Evolutionary conservation across 495 filamentous ascomycete genomes (phyloP).

Genomic region (Daldinia loculata): DNA sequence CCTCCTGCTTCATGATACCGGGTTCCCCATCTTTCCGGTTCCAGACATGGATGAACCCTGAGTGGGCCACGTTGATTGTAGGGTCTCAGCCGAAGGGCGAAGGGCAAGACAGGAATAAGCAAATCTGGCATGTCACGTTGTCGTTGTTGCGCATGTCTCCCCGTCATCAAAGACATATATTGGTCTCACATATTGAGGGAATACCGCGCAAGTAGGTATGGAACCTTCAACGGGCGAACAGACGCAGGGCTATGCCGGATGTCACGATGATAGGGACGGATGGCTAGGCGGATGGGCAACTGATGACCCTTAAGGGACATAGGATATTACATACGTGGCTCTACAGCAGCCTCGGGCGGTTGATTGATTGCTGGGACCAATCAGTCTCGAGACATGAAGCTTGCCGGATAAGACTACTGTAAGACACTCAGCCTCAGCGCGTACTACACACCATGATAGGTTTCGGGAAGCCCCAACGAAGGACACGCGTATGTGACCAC

Average conservation of each 20-base stretch:
- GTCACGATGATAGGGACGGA: slow-evolving; percentile 30
- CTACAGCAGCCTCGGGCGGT: slow-evolving; percentile 37
- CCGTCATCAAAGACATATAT: slow-evolving; percentile 35
- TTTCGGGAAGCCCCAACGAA: slow-evolving; percentile 14
- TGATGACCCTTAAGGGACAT: slow-evolving; percentile 32
- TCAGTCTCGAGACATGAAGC: slow-evolving; percentile 11
- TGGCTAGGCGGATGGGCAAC: slow-evolving; percentile 22
- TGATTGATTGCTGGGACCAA: slow-evolving; percentile 31
- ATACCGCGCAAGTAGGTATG: not conserved
- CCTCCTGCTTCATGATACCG: slow-evolving; percentile 2
- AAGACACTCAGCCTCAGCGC: slow-evolving; percentile 42
- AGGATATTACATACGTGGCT: slow-evolving; percentile 40
- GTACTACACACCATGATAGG: slow-evolving; percentile 30
- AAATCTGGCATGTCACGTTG: slow-evolving; percentile 18
- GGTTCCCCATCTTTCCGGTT: slow-evolving; percentile 25
- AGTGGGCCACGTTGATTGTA: slow-evolving; percentile 34
- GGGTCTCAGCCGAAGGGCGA: slow-evolving; percentile 14
- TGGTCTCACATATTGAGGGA: slow-evolving; percentile 32
- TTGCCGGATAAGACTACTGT: slow-evolving; percentile 23
- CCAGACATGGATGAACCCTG: slow-evolving; percentile 32
- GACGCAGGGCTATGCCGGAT: slow-evolving; percentile 23
- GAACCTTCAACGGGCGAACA: slow-evolving; percentile 16
- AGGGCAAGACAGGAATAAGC: not conserved
- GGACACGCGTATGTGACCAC: slow-evolving; percentile 33
- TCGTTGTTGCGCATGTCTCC: slow-evolving; percentile 24